Percentiles rank a stretch among this genome's conserved stretches.
Conservation (phyloP, 371 early-diverging fungal species). For the Lichtheimia hyalospora region DNA sequence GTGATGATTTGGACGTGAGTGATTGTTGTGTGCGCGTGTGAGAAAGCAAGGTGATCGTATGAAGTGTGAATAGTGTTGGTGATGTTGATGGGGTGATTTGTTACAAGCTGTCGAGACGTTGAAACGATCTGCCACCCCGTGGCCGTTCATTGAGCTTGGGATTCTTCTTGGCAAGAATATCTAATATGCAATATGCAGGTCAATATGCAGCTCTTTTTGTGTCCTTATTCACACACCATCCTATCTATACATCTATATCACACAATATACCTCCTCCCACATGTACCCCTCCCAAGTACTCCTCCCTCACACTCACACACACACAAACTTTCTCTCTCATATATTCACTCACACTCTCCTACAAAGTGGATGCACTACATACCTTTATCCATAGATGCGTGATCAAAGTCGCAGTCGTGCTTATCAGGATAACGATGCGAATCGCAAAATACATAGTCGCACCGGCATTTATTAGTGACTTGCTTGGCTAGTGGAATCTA, state of each 20-base stretch:
- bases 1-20: too few relatives aligned
- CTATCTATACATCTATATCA: too few relatives aligned
- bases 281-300: not conserved
- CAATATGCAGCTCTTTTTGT: not conserved
- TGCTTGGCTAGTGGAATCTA: conserved; percentile 83
- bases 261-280: not conserved
- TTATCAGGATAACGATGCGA: conserved; percentile 75
- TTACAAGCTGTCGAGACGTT: conserved; percentile 64
- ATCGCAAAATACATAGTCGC: conserved; percentile 81
- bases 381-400: conserved; percentile 67
- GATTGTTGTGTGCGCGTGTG: too few relatives aligned
- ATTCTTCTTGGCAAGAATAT: conserved; percentile 73
- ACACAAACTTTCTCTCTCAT: not conserved
- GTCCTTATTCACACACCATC: not conserved
- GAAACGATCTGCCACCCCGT: conserved; percentile 77
- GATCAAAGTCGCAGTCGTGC: conserved; percentile 82
- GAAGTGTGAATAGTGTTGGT: not conserved
- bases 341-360: too few relatives aligned
- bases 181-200: conserved; percentile 18
- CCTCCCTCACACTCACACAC: not conserved
- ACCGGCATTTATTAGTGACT: conserved; percentile 79
- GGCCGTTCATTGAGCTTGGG: conserved; percentile 78
- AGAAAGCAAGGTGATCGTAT: not conserved
- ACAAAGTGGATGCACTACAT: conserved; percentile 1
- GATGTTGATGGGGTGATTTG: too few relatives aligned